These are phyloP conservation scores for Fusarium annulatum DNA, from an alignment of 2,329 filamentous ascomycete genomes.

Conservation along the genomic window DNA sequence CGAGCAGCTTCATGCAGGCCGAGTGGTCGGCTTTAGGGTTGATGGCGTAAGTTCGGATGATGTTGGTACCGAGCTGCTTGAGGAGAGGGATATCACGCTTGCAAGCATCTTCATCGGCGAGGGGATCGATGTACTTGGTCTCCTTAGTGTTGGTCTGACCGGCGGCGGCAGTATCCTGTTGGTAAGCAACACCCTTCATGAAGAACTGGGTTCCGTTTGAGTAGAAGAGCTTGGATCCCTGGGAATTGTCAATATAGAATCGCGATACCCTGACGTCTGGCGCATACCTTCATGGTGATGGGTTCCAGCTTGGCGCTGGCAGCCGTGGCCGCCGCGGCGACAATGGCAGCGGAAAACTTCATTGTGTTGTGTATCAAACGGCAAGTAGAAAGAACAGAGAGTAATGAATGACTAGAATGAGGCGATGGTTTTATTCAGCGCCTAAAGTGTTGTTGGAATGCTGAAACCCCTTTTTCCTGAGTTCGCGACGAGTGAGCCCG, in stretches of 20 bases:
- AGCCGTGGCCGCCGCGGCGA: conserved; percentile 56
- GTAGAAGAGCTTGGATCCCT: conserved; percentile 91
- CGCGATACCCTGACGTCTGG: neutral
- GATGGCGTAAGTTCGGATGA: conserved; percentile 94
- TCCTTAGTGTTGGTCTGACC: conserved; percentile 58
- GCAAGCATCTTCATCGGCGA: conserved; percentile 78
- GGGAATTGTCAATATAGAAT: conserved; percentile 6
- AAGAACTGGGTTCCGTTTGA: conserved; percentile 76
- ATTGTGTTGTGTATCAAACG: conserved; percentile 44
- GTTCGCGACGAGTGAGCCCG: conserved; percentile 23
- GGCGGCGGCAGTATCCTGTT: conserved; percentile 76
- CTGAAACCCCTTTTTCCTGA: conserved; percentile 24
- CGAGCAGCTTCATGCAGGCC: conserved; percentile 84
- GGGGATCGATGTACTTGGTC: conserved; percentile 80
- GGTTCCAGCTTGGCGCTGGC: conserved; percentile 61
- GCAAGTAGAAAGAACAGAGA: conserved; percentile 29
- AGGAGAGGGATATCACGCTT: conserved; percentile 88
- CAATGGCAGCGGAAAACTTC: conserved; percentile 52
- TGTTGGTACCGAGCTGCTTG: conserved; percentile 83
- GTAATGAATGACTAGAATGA: conserved; percentile 37
- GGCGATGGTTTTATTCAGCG: conserved; percentile 21
- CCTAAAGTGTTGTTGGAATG: conserved; percentile 28
- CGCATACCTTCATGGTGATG: conserved; percentile 75
- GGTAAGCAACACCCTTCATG: conserved; percentile 95
- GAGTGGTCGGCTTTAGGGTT: conserved; percentile 82